These are phyloP conservation scores for Ophiosphaerella korrae DNA, from an alignment of 2,329 filamentous ascomycete species.

Conservation along the genomic window DNA sequence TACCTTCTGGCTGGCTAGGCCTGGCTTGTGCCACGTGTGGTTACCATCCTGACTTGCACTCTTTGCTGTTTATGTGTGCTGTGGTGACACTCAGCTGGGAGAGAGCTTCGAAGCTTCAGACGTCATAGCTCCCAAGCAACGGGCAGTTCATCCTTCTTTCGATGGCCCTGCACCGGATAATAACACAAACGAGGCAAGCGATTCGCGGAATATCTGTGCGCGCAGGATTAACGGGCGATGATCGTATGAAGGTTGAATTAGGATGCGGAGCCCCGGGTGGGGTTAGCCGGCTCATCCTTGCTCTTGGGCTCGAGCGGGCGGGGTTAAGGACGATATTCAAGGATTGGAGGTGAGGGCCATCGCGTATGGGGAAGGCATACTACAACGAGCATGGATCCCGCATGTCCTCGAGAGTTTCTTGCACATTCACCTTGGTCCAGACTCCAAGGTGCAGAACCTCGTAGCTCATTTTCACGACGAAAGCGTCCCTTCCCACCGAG, in stretches of 20 bases:
- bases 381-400: slow-evolving; percentile 14
- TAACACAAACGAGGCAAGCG: slow-evolving; percentile 10
- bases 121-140: slow-evolving; percentile 7
- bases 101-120: slow-evolving; percentile 8
- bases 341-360: slow-evolving; percentile 3
- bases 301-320: slow-evolving; percentile 18
- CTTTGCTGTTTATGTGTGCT: background rate
- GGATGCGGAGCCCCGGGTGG: slow-evolving; percentile 29
- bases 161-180: slow-evolving; percentile 4
- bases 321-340: slow-evolving; percentile 24
- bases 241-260: slow-evolving; percentile 22
- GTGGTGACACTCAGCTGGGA: background rate
- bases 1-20: background rate
- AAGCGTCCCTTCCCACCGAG: no score
- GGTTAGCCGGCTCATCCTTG: slow-evolving; percentile 24
- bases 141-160: background rate
- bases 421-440: no score
- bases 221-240: slow-evolving; percentile 14
- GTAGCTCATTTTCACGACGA: no score
- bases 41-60: background rate
- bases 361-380: slow-evolving; percentile 19
- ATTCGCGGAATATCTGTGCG: slow-evolving; percentile 29
- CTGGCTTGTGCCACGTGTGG: no score
- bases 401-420: background rate
- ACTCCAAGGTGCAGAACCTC: no score